Percentiles rank a stretch among this genome's conserved stretches.
Evolutionary conservation across 2,329 filamentous ascomycete genomes (phyloP).

Genomic region (Dryadomyces sulphureus): DNA sequence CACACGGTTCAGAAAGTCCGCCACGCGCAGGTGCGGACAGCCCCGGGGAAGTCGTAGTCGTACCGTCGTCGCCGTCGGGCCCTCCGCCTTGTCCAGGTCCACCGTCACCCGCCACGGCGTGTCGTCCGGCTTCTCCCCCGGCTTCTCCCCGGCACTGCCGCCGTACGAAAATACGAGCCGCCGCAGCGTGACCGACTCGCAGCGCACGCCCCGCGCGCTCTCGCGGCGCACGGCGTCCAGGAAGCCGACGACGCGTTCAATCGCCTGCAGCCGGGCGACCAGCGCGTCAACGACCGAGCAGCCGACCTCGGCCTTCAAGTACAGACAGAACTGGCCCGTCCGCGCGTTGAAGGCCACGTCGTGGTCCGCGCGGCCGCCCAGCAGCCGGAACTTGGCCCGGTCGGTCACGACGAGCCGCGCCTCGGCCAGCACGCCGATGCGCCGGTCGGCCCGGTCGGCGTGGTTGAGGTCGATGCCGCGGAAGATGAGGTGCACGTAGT

Average conservation of each 20-base stretch:
- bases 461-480: slow-evolving; percentile 28
- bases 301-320: slow-evolving; percentile 43
- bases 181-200: slow-evolving; percentile 44
- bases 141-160: slow-evolving; percentile 2
- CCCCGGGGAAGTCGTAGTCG: slow-evolving; percentile 42
- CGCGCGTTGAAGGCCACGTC: slow-evolving; percentile 47
- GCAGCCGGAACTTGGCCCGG: slow-evolving; percentile 37
- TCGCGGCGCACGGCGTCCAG: slow-evolving; percentile 48
- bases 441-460: slow-evolving; percentile 8
- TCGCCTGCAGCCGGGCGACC: slow-evolving; percentile 43
- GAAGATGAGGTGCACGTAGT: slow-evolving; percentile 45
- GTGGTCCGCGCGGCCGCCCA: slow-evolving; percentile 39
- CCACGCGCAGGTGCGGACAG: slow-evolving; percentile 54
- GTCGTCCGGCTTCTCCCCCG: slow-evolving; percentile 1
- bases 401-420: slow-evolving; percentile 40
- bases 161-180: slow-evolving; percentile 57
- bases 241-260: slow-evolving; percentile 58
- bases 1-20: slow-evolving; percentile 40
- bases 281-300: slow-evolving; percentile 44
- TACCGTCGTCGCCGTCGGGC: slow-evolving; percentile 19
- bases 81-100: slow-evolving; percentile 33
- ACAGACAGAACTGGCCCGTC: slow-evolving; percentile 48
- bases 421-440: slow-evolving; percentile 28
- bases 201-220: slow-evolving; percentile 33
- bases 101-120: slow-evolving; percentile 38